phyloP scores from a whole-genome alignment of 257 asterid species.

The Phtheirospermum japonicum region DNA sequence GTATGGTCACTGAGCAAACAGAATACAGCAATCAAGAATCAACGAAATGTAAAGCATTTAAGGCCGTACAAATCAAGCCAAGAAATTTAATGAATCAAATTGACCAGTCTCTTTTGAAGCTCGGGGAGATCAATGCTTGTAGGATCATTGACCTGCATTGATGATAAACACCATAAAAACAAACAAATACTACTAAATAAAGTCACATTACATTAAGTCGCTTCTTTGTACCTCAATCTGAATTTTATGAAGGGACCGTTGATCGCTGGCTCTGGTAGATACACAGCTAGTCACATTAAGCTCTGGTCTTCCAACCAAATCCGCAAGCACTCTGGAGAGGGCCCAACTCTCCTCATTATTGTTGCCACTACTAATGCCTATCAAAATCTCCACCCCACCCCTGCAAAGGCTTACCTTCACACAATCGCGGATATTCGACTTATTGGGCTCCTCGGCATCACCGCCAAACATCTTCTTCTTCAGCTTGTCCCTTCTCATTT shows the following conservation, averaged over 20 bases:
- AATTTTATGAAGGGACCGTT: constrained; percentile 28
- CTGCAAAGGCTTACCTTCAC: constrained; percentile 27
- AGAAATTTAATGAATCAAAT: constrained; percentile 12
- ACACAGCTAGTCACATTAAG: constrained; percentile 32
- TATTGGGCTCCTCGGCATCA: background rate
- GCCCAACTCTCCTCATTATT: constrained; percentile 17
- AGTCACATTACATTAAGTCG: background rate
- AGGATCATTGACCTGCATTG: constrained; percentile 19
- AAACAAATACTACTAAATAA: background rate
- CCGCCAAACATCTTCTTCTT: constrained; percentile 6
- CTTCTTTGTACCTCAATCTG: constrained; percentile 30
- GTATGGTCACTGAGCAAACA: too few relatives aligned
- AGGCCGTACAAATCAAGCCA: background rate
- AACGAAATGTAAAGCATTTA: too few relatives aligned
- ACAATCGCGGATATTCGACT: background rate
- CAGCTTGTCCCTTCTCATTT: constrained; percentile 31
- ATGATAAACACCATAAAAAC: background rate
- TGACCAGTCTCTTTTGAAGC: constrained; percentile 24
- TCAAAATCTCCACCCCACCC: constrained; percentile 37
- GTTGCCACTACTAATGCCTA: background rate
- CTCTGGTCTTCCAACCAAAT: constrained; percentile 18
- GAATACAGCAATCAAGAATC: too few relatives aligned
- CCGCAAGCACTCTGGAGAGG: constrained; percentile 36
- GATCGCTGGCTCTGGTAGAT: constrained; percentile 14
- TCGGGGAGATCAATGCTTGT: constrained; percentile 24